Evolutionary conservation across 169 alveolate genomes (phyloP).

Genomic region (Plasmodium ovale): DNA sequence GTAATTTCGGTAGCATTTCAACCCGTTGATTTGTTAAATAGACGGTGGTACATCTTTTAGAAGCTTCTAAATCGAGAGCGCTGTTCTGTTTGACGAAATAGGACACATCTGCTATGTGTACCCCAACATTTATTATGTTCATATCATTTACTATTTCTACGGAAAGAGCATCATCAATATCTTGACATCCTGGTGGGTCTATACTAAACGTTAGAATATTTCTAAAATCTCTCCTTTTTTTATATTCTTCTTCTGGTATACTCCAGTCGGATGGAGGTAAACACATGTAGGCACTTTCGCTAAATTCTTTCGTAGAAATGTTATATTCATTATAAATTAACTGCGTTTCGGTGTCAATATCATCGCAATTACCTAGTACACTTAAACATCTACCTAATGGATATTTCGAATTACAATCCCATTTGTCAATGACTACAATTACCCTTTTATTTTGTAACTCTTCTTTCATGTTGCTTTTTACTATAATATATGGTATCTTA

Average conservation of each 20-base stretch:
- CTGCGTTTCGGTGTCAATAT: slow-evolving; percentile 90
- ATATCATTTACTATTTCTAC: slow-evolving; percentile 85
- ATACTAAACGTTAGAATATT: slow-evolving; percentile 93
- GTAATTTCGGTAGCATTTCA: slow-evolving; percentile 98
- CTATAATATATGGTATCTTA: slow-evolving; percentile 90
- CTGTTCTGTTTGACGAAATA: slow-evolving; percentile 97
- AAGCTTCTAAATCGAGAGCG: slow-evolving; percentile 98
- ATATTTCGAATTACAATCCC: slow-evolving; percentile 88
- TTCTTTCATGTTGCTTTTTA: slow-evolving; percentile 86
- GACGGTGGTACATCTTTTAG: slow-evolving; percentile 96
- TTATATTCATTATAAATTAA: slow-evolving; percentile 88
- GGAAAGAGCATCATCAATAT: slow-evolving; percentile 98
- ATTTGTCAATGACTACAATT: slow-evolving; percentile 90
- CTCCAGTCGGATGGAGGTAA: slow-evolving; percentile 94
- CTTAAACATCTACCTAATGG: slow-evolving; percentile 96
- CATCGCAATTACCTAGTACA: slow-evolving; percentile 93
- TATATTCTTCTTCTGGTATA: slow-evolving; percentile 88
- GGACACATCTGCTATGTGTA: slow-evolving; percentile 99
- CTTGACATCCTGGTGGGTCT: slow-evolving; percentile 99
- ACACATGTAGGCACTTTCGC: slow-evolving; percentile 93
- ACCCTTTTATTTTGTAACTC: slow-evolving; percentile 92
- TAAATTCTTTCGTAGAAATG: slow-evolving; percentile 88
- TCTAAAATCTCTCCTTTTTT: slow-evolving; percentile 88
- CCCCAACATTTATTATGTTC: slow-evolving; percentile 92
- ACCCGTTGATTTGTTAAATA: slow-evolving; percentile 98